These are phyloP conservation scores for Fusarium circinatum DNA, from an alignment of 2,329 filamentous ascomycete species.

Conservation along the genomic window DNA sequence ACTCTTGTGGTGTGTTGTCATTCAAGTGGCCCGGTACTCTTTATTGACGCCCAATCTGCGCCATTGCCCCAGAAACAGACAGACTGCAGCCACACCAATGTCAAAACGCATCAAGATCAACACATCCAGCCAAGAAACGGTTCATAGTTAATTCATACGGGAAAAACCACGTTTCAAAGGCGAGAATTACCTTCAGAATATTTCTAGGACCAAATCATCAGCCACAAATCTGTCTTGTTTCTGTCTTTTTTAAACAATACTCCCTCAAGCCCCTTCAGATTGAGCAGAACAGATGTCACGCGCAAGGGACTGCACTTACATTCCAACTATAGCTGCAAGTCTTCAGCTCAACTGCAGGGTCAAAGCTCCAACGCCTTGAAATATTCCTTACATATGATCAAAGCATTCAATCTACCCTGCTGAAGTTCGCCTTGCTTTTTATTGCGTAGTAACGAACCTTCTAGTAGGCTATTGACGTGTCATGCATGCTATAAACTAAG, in stretches of 20 bases:
- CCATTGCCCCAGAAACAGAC: slow-evolving; percentile 47
- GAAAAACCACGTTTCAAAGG: background rate
- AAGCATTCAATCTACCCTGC: background rate
- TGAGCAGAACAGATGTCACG: slow-evolving; percentile 1
- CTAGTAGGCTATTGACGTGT: slow-evolving; percentile 15
- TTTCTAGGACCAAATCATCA: background rate
- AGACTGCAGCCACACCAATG: slow-evolving; percentile 21
- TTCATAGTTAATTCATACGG: background rate
- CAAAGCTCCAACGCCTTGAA: slow-evolving; percentile 8
- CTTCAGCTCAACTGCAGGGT: background rate
- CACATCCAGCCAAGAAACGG: background rate
- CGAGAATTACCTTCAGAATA: background rate
- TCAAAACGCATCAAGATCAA: slow-evolving; percentile 22
- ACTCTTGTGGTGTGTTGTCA: slow-evolving; percentile 37
- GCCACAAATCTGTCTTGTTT: background rate
- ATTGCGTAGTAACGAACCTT: slow-evolving; percentile 9
- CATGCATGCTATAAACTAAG: slow-evolving; percentile 6
- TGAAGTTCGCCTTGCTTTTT: slow-evolving; percentile 3
- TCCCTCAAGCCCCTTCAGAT: background rate
- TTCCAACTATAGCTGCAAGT: background rate
- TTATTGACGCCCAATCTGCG: slow-evolving; percentile 44
- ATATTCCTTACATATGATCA: background rate
- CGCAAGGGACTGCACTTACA: slow-evolving; percentile 7
- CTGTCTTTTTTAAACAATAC: background rate
- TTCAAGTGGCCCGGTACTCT: slow-evolving; percentile 25